Conservation (phyloP, 805 yeast species). For the Pichia nakasei region DNA sequence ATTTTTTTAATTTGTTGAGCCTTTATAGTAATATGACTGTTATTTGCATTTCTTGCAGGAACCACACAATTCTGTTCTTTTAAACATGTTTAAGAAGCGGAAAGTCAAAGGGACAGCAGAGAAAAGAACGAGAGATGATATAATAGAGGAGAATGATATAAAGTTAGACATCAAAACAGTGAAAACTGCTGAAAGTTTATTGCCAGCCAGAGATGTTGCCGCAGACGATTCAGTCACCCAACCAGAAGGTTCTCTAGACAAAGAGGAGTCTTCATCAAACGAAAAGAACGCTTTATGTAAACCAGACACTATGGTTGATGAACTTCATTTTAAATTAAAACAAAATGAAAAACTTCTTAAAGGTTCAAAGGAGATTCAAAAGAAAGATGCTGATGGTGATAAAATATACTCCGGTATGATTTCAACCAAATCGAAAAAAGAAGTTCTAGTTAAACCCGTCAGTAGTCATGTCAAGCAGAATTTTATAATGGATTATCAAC, state of each 20-base stretch:
- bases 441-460: conserved; percentile 19
- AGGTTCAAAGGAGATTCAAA: conserved; percentile 6
- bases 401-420: conserved; percentile 24
- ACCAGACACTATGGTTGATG: conserved; percentile 19
- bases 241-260: no score
- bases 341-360: neutral
- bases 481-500: conserved; percentile 75
- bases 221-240: no score
- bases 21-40: no score
- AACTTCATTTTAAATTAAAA: conserved; percentile 12
- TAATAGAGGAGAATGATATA: neutral
- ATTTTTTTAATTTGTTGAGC: no score
- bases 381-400: conserved; percentile 15
- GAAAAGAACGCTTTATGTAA: conserved; percentile 9
- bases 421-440: conserved; percentile 8
- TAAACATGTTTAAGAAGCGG: conserved; percentile 33
- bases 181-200: no score
- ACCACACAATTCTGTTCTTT: no score
- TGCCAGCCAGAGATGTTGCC: no score
- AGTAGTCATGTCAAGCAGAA: conserved; percentile 50
- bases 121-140: neutral
- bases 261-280: neutral
- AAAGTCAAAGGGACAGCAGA: conserved; percentile 11
- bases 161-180: neutral
- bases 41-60: no score